Evolutionary conservation across 495 filamentous ascomycete genomes (phyloP).

Genomic region (Penicillium nucicola): DNA sequence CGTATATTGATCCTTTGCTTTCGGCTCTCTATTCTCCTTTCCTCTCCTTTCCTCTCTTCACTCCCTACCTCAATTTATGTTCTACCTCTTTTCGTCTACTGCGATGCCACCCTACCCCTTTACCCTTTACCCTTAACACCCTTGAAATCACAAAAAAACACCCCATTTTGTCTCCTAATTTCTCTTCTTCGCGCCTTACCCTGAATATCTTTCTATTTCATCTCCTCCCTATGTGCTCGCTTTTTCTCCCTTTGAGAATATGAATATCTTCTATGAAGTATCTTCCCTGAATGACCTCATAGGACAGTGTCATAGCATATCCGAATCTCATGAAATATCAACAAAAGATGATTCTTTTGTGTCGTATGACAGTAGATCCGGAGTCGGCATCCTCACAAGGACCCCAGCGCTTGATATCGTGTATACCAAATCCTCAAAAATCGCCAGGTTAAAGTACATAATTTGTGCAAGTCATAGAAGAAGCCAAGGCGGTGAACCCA

Average conservation of each 20-base stretch:
- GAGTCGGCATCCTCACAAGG: too few species aligned
- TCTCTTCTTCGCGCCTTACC: background rate
- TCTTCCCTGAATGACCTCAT: background rate
- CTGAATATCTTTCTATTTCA: background rate
- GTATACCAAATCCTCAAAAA: too few species aligned
- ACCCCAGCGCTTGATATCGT: too few species aligned
- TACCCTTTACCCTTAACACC: background rate
- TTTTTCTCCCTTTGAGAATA: background rate
- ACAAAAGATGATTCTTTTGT: background rate
- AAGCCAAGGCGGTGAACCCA: too few species aligned
- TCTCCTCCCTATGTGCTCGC: background rate
- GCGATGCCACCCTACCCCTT: background rate
- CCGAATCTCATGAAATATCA: background rate
- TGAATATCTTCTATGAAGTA: background rate
- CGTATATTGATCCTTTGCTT: conserved; percentile 10
- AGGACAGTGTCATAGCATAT: background rate
- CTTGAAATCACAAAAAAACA: conserved; percentile 4
- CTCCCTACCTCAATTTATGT: background rate
- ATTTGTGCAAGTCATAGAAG: too few species aligned
- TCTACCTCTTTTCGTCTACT: conserved; percentile 1
- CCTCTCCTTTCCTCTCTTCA: conserved; percentile 1
- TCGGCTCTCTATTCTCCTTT: conserved; percentile 10
- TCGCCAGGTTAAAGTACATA: too few species aligned
- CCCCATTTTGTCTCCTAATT: conserved; percentile 1
- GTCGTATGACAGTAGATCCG: too few species aligned